phyloP scores from a whole-genome alignment of 106 monocot species.

The Hemerocallis citrina region DNA sequence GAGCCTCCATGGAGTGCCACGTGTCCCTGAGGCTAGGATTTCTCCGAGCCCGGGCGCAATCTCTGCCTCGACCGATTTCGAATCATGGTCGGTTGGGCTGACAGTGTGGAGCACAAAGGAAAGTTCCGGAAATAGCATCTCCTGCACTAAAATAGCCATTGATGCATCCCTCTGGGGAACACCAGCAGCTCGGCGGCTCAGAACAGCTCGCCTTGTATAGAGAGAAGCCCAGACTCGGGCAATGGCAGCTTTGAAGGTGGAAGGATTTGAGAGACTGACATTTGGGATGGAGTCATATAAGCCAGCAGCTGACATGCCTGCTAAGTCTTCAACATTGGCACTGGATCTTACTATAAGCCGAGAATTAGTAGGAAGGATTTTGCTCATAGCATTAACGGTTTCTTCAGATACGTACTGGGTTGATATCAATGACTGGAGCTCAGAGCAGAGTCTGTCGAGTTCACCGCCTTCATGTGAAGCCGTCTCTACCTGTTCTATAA shows the following conservation, averaged over 20 bases:
- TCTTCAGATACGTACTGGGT: conserved; percentile 27
- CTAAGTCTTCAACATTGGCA: conserved; percentile 92
- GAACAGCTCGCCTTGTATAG: conserved; percentile 81
- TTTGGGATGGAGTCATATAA: conserved; percentile 93
- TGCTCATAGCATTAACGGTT: conserved; percentile 24
- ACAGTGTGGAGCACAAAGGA: conserved; percentile 93
- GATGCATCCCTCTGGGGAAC: conserved; percentile 63
- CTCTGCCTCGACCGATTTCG: conserved; percentile 62
- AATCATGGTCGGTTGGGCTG: conserved; percentile 54
- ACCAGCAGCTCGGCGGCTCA: conserved; percentile 74
- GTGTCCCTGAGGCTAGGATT: conserved; percentile 81
- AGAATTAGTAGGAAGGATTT: conserved; percentile 34
- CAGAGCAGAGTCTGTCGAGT: conserved; percentile 43
- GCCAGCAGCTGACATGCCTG: conserved; percentile 96
- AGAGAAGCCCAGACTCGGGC: conserved; percentile 83
- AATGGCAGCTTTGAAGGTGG: conserved; percentile 47
- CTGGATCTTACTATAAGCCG: conserved; percentile 85
- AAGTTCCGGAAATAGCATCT: conserved; percentile 67
- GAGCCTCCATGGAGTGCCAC: conserved; percentile 91
- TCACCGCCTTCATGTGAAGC: conserved; percentile 38
- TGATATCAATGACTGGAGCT: conserved; percentile 69
- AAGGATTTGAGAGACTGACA: conserved; percentile 47
- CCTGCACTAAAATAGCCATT: conserved; percentile 90
- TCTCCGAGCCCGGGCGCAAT: conserved; percentile 90
- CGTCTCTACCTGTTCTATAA: conserved; percentile 54